Evolutionary conservation across 2,329 filamentous ascomycete species (phyloP), one percentile per base, ranked within the genome.

Genomic region (Ilyonectria destructans): DNA sequence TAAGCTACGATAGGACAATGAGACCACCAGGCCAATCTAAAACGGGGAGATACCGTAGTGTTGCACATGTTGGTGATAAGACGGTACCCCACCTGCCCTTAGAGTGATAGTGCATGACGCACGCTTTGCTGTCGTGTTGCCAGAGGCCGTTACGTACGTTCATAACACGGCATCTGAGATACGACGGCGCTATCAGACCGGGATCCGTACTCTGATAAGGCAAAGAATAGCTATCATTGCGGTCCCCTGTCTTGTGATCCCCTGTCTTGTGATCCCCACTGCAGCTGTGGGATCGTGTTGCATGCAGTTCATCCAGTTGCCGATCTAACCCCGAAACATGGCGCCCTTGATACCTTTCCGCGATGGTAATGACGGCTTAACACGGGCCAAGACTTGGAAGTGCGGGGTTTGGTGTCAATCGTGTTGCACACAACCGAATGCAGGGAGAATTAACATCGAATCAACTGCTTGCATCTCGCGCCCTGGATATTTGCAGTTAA

Each of bases 31-130:
- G 15, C 40, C 40, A 15, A 43, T 15, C 15, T n/a, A 43, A 19
- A 43, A n/a, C 15, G 37, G 40, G 40, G 40, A 5, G 17, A n/a
- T n/a, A n/a, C n/a, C n/a, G n/a, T n/a, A 43, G 15, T 43, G 40
- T 43, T 8, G 17, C 15, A 43, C 40, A 43, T n/a, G 40, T 8
- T n/a, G 17, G 40, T 43, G 40, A 43, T 23, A 19, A 54, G 51
- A 54, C 17, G 17, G 17, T 54, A 54, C 51, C 51, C 51, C 51
- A 31, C 51, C 51, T 54, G 31, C n/a, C n/a, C 35, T 35, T 37
- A 31, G 31, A 35, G 10, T 21, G 19, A 35, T 54, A 12, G 31
- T 21, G 31, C 51, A 54, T 54, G 51, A 54, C n/a, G 51, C 51
- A 35, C 6, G 51, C 51, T 54, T 52, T 31, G 17, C 12, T 54